phyloP scores from a whole-genome alignment of 176 grass and related monocot genomes.

The Secale cereale region DNA sequence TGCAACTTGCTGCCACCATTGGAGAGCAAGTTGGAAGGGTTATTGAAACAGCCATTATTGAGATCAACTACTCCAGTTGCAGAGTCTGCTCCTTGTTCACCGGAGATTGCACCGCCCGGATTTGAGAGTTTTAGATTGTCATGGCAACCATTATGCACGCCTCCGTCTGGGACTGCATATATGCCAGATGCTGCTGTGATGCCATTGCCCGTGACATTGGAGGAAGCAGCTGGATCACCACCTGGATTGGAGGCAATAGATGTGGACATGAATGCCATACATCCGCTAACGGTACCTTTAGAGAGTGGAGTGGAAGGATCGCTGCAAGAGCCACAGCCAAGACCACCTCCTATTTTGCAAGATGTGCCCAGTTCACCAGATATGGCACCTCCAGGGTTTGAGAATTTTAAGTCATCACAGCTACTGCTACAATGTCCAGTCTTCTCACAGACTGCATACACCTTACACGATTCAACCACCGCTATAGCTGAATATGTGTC shows the following conservation, averaged over 20 bases:
- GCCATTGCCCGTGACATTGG: background rate
- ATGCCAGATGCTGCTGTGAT: background rate
- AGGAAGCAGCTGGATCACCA: background rate
- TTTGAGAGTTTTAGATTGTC: slow-evolving; percentile 16
- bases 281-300: background rate
- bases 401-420: slow-evolving; percentile 27
- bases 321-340: background rate
- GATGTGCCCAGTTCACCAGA: background rate
- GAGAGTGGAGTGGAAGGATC: slow-evolving; percentile 1
- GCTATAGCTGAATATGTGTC: slow-evolving; percentile 4
- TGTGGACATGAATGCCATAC: slow-evolving; percentile 3
- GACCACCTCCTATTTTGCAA: background rate
- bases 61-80: background rate
- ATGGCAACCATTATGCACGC: background rate
- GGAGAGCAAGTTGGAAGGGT: background rate
- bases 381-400: slow-evolving; percentile 32
- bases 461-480: background rate
- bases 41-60: slow-evolving; percentile 11
- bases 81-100: slow-evolving; percentile 18
- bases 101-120: slow-evolving; percentile 14
- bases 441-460: slow-evolving; percentile 7
- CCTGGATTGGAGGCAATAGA: slow-evolving; percentile 5
- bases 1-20: background rate
- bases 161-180: background rate
- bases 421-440: background rate